A percentile compares a stretch with the other conserved stretches of the same genome.
Conservation (phyloP, 2,329 filamentous ascomycete genomes). For the Pestalotiopsis sp. region DNA sequence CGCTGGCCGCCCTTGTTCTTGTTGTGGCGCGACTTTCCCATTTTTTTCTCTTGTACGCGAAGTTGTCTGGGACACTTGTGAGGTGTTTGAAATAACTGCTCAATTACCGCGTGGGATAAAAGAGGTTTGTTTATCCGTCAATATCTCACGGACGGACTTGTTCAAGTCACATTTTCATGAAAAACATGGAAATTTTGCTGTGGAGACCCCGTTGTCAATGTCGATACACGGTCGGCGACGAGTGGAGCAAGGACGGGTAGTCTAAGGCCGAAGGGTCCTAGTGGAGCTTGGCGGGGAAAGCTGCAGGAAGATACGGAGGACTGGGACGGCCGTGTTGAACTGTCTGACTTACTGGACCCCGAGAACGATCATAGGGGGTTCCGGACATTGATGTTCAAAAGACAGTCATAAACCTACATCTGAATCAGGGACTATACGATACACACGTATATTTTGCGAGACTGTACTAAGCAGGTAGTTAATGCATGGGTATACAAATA, state of each 20-base stretch:
- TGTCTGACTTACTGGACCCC: no score
- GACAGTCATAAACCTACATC: background rate
- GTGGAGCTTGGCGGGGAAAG: background rate
- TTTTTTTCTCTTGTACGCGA: conserved; percentile 28
- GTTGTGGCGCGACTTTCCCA: conserved; percentile 63
- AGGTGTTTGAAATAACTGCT: background rate
- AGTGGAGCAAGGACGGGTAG: conserved; percentile 7
- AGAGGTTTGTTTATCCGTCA: background rate
- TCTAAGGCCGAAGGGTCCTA: background rate
- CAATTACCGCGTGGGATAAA: background rate
- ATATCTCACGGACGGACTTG: background rate
- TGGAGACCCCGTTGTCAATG: background rate
- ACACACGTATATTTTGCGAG: background rate
- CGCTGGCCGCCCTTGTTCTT: conserved; percentile 50
- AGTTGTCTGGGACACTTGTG: background rate
- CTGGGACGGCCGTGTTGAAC: background rate
- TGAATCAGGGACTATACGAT: background rate
- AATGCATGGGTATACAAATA: no score
- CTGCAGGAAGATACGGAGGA: background rate
- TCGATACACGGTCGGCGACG: conserved; percentile 8
- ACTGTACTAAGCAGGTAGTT: no score
- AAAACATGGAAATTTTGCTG: conserved; percentile 2
- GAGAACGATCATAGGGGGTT: background rate
- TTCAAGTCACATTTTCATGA: background rate
- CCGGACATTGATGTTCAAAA: background rate